phyloP scores from a whole-genome alignment of 106 monocot genomes.

The Triglochin maritima region DNA sequence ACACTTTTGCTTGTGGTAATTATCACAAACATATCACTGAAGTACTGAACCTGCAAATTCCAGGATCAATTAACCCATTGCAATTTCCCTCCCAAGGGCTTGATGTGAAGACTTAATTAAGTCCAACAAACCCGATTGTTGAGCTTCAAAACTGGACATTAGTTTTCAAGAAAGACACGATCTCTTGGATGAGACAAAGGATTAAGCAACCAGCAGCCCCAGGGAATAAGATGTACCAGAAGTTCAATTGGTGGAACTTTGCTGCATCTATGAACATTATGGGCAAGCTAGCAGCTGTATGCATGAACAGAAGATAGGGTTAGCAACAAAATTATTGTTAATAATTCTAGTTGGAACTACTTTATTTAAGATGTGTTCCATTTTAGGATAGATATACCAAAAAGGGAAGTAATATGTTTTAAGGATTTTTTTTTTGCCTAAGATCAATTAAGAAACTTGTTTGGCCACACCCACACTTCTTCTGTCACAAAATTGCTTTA shows the following conservation, averaged over 20 bases:
- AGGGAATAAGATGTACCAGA: slow-evolving; percentile 84
- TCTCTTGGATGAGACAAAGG: slow-evolving; percentile 75
- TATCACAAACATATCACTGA: no score
- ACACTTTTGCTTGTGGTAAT: no score
- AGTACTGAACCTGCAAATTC: no score
- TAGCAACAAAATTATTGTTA: neutral
- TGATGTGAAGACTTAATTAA: neutral
- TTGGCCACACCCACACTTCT: no score
- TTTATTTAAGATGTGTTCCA: neutral
- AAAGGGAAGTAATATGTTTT: neutral
- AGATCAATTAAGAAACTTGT: no score
- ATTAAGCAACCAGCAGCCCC: slow-evolving; percentile 69
- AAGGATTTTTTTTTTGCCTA: no score
- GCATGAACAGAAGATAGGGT: slow-evolving; percentile 3
- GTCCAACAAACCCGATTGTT: no score
- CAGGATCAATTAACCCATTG: neutral
- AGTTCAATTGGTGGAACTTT: slow-evolving; percentile 64
- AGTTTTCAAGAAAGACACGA: slow-evolving; percentile 53
- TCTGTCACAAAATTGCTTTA: no score
- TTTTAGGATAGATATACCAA: neutral
- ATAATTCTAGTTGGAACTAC: neutral
- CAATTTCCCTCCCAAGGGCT: neutral
- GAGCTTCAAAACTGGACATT: slow-evolving; percentile 59
- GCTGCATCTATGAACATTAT: slow-evolving; percentile 80
- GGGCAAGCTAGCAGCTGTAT: slow-evolving; percentile 75